Conservation (phyloP, 1,284 basidiomycete genomes). For the Phellinidium pouzarii region DNA sequence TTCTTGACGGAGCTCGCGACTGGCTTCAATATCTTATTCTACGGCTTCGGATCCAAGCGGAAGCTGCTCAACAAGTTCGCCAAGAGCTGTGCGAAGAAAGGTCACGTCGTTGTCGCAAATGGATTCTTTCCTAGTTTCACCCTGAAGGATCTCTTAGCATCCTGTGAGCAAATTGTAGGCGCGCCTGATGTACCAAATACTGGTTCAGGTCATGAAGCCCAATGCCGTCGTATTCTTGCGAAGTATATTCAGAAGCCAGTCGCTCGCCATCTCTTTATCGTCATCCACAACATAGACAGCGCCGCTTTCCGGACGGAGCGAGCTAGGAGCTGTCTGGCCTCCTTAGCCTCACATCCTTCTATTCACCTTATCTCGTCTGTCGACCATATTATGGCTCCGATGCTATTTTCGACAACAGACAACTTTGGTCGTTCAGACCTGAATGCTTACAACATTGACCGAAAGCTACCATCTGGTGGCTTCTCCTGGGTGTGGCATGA, state of each 20-base stretch:
- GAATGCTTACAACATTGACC: constrained; percentile 9
- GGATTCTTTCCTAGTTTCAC: constrained; percentile 68
- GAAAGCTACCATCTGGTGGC: constrained; percentile 35
- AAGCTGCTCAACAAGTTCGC: constrained; percentile 70
- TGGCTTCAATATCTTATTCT: constrained; percentile 82
- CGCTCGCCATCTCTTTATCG: constrained; percentile 52
- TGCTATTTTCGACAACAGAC: constrained; percentile 69
- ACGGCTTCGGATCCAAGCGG: constrained; percentile 85
- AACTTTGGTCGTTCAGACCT: constrained; percentile 39
- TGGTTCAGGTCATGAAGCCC: constrained; percentile 46
- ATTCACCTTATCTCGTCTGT: constrained; percentile 80
- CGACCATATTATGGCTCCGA: constrained; percentile 77
- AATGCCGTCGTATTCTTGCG: constrained; percentile 55
- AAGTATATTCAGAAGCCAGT: constrained; percentile 41
- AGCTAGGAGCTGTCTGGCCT: constrained; percentile 54
- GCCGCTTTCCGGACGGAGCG: constrained; percentile 58
- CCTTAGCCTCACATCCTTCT: constrained; percentile 61
- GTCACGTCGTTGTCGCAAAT: constrained; percentile 76
- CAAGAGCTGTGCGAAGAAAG: constrained; percentile 43
- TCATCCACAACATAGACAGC: constrained; percentile 86
- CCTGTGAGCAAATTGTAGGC: constrained; percentile 36
- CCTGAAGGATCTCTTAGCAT: constrained; percentile 35
- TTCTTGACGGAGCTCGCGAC: constrained; percentile 67
- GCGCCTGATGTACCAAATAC: constrained; percentile 35
- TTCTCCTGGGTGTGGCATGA: constrained; percentile 89